Evolutionary conservation across 208 protist genomes (phyloP), one percentile per base, ranked within the genome.

Genomic region (Trypanosoma lewisi): DNA sequence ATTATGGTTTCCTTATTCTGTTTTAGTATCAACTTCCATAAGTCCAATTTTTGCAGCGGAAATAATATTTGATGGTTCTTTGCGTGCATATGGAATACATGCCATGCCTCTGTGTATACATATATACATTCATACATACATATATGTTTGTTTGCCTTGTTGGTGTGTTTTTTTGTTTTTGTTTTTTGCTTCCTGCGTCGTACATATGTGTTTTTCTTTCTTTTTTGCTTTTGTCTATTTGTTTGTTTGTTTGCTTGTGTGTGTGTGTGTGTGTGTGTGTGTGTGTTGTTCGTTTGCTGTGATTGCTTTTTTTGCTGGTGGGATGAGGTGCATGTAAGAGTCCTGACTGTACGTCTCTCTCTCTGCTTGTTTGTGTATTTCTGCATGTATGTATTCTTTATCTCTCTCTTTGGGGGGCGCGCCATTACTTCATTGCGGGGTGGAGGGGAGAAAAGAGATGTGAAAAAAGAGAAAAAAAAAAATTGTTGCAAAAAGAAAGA

Each of bases 251-350:
- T 4, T 39, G 34, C 11, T 14, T 11, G 11, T 39, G 4, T 39
- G 4, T 4, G 7, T 4, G 34, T 14, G 34, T 4, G 34, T 4
- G 7, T 4, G 34, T 39, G 34, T n/a, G n/a, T n/a, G n/a, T n/a
- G n/a, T n/a, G n/a, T n/a, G n/a, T n/a, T n/a, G n/a, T 11, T 39
- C 34, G 11, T 56, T 17, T 54, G 21, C 28, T 31, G 9, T 73
- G 37, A 21, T 63, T 54, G 17, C 31, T 55, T 67, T 67, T 52
- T 67, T 52, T 31, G 23, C 42, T 76, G 16, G 21, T 63, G 34
- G 4, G 4, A 14, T 39, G n/a, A n/a, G n/a, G n/a, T n/a, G n/a
- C n/a, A n/a, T n/a, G n/a, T n/a, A n/a, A n/a, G n/a, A n/a, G n/a
- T 39, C 11, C 27, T 19, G 6, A 16, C 45, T 27, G 4, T 25